Base-by-base conservation (phyloP, 2,329 filamentous ascomycete genomes). In the Botrytis cinerea region DNA sequence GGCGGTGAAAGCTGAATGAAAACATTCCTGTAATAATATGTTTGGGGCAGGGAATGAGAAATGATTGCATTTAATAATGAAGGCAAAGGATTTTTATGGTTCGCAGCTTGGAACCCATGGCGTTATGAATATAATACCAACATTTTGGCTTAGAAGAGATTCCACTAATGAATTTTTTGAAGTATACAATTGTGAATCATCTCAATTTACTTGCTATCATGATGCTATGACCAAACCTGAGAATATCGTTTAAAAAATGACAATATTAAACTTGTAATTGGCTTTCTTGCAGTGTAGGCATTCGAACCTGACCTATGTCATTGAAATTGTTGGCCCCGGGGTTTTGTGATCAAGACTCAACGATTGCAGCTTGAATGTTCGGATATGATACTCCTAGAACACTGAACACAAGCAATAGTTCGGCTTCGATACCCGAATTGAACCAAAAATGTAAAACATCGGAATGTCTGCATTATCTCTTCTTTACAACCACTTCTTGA, bases 11-110 rank as follows among this genome's bases (percentile, higher is more conserved):
- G 46, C 14, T 70, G 32, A 28, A 45, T 28, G 9, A 16, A n/a
- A 38, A 38, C 38, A 8, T 43, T 45, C 2, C 28, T 20, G 20
- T 45, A 18, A 20, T 70, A 38, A 20, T 6, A 35, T 61, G 20
- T 22, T 70, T 38, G n/a, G 35, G 43, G 43, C 14, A 45, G 45
- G 60, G 35, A n/a, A 68, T 59, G 71, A 32, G n/a, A 25, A 66
- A 57, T 45, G n/a, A 54, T 28, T 4, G 48, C 8, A 67, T 46
- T 14, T 28, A 25, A 48, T 22, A 40, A 32, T 63, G 40, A 57
- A 43, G 9, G 35, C 35, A 16, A 40, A 16, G 35, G 64, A 46
- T 35, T 57, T 61, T n/a, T n/a, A 61, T 18, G n/a, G 22, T 60
- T 32, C 1, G 20, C 2, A 10, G n/a, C 4, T 7, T 40, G 46